These are phyloP conservation scores for Apiosordaria backusii DNA, from an alignment of 495 filamentous ascomycete species.

Conservation along the genomic window DNA sequence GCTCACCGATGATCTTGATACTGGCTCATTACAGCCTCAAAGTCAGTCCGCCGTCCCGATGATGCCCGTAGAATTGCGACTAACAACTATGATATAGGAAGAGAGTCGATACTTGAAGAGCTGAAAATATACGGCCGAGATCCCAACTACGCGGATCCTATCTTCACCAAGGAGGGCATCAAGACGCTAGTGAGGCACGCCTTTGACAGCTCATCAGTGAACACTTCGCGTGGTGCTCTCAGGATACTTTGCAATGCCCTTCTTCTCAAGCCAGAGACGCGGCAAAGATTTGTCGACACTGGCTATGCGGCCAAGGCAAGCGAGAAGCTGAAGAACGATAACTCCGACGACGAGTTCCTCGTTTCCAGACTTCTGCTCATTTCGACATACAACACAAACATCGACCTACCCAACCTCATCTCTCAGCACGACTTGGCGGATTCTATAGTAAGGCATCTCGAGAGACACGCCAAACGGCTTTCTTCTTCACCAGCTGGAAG, in stretches of 20 bases:
- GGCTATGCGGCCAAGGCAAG: conserved; percentile 69
- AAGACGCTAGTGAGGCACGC: conserved; percentile 66
- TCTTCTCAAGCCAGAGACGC: conserved; percentile 63
- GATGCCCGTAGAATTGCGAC: neutral
- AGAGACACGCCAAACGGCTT: conserved; percentile 53
- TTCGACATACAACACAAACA: conserved; percentile 74
- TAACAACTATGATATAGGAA: neutral
- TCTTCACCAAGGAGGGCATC: conserved; percentile 81
- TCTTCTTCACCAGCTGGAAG: conserved; percentile 22
- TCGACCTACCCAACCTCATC: conserved; percentile 66
- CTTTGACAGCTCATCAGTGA: conserved; percentile 56
- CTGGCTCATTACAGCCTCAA: conserved; percentile 50
- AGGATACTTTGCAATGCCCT: conserved; percentile 86
- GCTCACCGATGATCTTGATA: conserved; percentile 56
- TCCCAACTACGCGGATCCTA: conserved; percentile 66
- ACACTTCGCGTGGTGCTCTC: conserved; percentile 71
- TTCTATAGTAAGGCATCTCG: conserved; percentile 63
- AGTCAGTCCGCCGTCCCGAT: conserved; percentile 44
- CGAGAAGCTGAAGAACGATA: conserved; percentile 67
- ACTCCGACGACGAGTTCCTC: conserved; percentile 84
- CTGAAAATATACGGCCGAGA: conserved; percentile 77
- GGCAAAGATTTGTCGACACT: conserved; percentile 79
- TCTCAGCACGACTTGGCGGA: conserved; percentile 67
- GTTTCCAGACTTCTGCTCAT: conserved; percentile 79
- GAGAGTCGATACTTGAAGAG: conserved; percentile 41